These are phyloP conservation scores for Podaxis sp. DNA, from an alignment of 768 basidiomycete genomes.

Conservation along the genomic window DNA sequence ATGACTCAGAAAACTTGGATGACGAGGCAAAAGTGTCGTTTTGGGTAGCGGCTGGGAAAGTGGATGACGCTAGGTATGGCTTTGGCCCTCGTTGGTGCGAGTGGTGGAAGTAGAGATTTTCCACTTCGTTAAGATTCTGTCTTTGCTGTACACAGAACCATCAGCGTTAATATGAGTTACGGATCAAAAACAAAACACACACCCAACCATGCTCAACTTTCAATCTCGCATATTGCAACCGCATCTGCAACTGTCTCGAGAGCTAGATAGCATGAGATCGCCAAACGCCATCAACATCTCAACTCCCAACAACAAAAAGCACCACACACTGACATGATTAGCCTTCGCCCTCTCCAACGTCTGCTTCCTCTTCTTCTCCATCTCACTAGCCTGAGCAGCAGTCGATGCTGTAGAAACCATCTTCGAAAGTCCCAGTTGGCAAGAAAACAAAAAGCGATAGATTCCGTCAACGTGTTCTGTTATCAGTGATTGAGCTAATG, in stretches of 20 bases:
- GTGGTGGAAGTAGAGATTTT: conserved; percentile 79
- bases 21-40: neutral
- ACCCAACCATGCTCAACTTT: conserved; percentile 87
- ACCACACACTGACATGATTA: conserved; percentile 44
- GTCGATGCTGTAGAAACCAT: conserved; percentile 35
- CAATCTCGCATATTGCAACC: conserved; percentile 72
- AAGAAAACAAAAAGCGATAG: neutral
- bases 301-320: neutral
- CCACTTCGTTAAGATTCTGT: conserved; percentile 78
- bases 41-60: neutral
- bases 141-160: conserved; percentile 49
- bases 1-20: neutral
- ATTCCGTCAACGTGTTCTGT: neutral
- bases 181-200: conserved; percentile 21
- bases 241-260: conserved; percentile 67
- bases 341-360: conserved; percentile 56
- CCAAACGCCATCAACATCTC: neutral
- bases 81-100: conserved; percentile 48
- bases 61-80: conserved; percentile 15
- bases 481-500: neutral
- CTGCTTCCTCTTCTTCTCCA: conserved; percentile 45
- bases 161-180: neutral
- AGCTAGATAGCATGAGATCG: conserved; percentile 39
- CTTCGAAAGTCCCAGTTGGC: neutral
- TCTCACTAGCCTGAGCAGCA: conserved; percentile 31